Conservation (phyloP, 2,329 filamentous ascomycete species). For the Phaeosphaeria sp. region DNA sequence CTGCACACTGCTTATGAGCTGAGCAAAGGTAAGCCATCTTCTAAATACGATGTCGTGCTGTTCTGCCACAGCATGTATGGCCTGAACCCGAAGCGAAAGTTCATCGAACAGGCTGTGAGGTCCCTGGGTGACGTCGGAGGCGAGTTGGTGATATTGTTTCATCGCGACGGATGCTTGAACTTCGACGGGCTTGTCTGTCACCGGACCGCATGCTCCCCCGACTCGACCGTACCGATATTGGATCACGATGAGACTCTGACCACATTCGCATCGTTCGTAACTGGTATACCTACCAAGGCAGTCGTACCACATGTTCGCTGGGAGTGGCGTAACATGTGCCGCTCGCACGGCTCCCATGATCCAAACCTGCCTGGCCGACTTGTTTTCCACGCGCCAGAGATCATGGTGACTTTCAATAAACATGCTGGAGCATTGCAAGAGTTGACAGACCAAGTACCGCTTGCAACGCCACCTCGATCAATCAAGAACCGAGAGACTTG, state of each 20-base stretch:
- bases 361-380: constrained; percentile 46
- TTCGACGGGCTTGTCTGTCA: constrained; percentile 60
- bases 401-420: constrained; percentile 61
- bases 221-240: constrained; percentile 52
- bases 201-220: constrained; percentile 56
- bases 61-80: constrained; percentile 72
- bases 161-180: constrained; percentile 56
- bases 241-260: constrained; percentile 58
- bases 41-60: constrained; percentile 63
- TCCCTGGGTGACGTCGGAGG: constrained; percentile 51
- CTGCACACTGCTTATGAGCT: constrained; percentile 13
- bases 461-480: constrained; percentile 24
- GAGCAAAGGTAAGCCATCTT: not conserved
- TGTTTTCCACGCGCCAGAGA: constrained; percentile 56
- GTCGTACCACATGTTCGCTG: constrained; percentile 42
- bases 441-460: constrained; percentile 53
- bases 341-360: constrained; percentile 41
- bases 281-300: constrained; percentile 56
- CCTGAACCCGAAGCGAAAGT: constrained; percentile 58
- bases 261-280: constrained; percentile 61
- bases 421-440: constrained; percentile 55
- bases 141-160: constrained; percentile 62
- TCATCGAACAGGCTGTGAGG: constrained; percentile 56
- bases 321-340: constrained; percentile 59
- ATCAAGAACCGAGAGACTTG: constrained; percentile 63